Base-by-base conservation (phyloP, 495 filamentous ascomycete species). In the Polyplosphaeria fusca region DNA sequence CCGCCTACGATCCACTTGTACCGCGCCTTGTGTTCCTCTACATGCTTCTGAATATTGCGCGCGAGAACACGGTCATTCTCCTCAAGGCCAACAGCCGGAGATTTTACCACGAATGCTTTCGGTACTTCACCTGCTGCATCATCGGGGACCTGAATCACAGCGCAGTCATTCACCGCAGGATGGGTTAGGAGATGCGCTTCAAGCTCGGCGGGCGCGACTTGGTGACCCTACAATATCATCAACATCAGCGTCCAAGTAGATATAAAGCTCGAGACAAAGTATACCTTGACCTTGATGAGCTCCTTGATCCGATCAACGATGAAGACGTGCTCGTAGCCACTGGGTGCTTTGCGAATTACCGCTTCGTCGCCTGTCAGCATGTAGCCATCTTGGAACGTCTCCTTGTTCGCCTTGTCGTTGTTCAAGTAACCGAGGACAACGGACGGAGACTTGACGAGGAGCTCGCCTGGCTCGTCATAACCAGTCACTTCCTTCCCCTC, bases 261-360 rank as follows among this genome's bases (percentile, higher is more conserved):
- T 35, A 35, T 35, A 14, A 35, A 35, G 30, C 14, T 35, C 14
- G 30, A 14, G 14, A 35, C 14, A 7, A 19, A 16, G 13, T 78
- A 37, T 70, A 89, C 88, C 82, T 94, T 95, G 63, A 90, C 86
- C 71, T 96, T 96, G 74, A 96, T 94, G 48, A 96, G 74, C 71
- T 96, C 91, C 76, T 96, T 96, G 65, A 96, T 85, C 1, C 91
- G 82, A 67, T 96, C 91, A 2, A 91, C 86, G 38, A 96, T 87
- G 60, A 85, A 84, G 28, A 94, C 60, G 65, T 96, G 91, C 68
- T 95, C 88, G 45, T 84, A 71, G 7, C 85, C 86, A 4, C 74
- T 71, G 0, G 85, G 79, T 14, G 79, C 70, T 67, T 81, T 77
- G 14, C 78, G 75, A 20, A 95, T 72, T 11, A 91, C 76, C 0